Percentiles rank a stretch among this genome's conserved stretches.
These are phyloP conservation scores for Termitomyces titanicus DNA, from an alignment of 768 basidiomycete genomes.

Conservation along the genomic window DNA sequence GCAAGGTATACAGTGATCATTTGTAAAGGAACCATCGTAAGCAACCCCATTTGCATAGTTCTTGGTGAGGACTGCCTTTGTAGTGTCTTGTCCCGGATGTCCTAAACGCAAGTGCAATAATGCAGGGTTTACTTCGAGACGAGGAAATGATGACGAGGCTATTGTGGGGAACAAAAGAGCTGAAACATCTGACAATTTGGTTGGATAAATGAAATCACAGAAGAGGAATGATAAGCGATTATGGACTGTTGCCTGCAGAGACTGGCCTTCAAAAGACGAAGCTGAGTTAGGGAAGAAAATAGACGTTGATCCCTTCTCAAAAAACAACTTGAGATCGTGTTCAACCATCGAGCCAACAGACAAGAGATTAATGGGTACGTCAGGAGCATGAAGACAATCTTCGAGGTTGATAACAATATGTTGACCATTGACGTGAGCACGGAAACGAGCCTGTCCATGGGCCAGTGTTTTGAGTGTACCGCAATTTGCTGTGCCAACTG, in stretches of 20 bases:
- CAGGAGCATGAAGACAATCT: no score
- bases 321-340: background rate
- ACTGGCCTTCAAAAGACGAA: background rate
- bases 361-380: no score
- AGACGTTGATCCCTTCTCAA: background rate
- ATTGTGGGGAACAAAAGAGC: background rate
- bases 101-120: background rate
- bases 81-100: background rate
- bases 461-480: no score
- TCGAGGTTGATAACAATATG: no score
- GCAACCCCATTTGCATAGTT: background rate
- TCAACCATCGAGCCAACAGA: no score
- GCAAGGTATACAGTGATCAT: background rate
- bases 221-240: background rate
- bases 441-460: no score
- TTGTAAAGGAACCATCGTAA: background rate
- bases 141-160: background rate
- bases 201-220: background rate
- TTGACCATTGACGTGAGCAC: no score
- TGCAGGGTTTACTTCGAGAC: background rate
- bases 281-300: background rate
- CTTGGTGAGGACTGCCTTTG: background rate
- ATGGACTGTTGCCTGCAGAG: background rate
- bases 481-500: no score
- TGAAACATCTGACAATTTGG: background rate